phyloP scores from a whole-genome alignment of 768 basidiomycete genomes.

The Podaxis pistillaris region DNA sequence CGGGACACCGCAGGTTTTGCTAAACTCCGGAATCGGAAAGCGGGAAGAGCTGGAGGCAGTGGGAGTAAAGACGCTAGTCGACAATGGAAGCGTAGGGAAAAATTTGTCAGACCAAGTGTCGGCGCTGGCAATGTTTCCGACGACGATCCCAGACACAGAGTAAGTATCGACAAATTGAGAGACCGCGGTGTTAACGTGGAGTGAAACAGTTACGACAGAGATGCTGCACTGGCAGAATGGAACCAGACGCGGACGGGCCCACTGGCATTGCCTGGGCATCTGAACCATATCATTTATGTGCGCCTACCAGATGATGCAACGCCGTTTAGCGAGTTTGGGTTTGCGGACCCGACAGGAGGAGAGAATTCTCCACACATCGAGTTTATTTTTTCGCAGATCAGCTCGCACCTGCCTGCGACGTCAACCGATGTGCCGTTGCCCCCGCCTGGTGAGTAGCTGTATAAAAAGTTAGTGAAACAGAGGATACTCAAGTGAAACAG shows the following conservation, averaged over 20 bases:
- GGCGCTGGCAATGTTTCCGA: neutral
- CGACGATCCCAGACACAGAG: slow-evolving; percentile 10
- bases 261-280: slow-evolving; percentile 4
- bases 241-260: slow-evolving; percentile 14
- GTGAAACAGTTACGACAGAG: neutral
- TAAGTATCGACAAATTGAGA: neutral
- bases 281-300: slow-evolving; percentile 14
- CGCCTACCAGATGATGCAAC: slow-evolving; percentile 14
- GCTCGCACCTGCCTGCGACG: neutral
- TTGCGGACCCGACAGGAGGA: slow-evolving; percentile 16
- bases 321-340: slow-evolving; percentile 5
- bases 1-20: slow-evolving; percentile 25
- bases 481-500: neutral
- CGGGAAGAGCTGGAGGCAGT: slow-evolving; percentile 15
- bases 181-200: neutral
- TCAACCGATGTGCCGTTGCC: neutral
- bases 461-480: neutral
- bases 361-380: slow-evolving; percentile 16
- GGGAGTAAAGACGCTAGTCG: slow-evolving; percentile 17
- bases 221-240: slow-evolving; percentile 14
- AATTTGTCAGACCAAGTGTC: slow-evolving; percentile 22
- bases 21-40: slow-evolving; percentile 26
- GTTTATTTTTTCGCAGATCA: slow-evolving; percentile 13
- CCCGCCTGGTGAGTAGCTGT: slow-evolving; percentile 6
- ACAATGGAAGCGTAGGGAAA: slow-evolving; percentile 22